These are phyloP conservation scores for Phaffia rhodozyma DNA, from an alignment of 1,284 basidiomycete genomes.

Conservation along the genomic window DNA sequence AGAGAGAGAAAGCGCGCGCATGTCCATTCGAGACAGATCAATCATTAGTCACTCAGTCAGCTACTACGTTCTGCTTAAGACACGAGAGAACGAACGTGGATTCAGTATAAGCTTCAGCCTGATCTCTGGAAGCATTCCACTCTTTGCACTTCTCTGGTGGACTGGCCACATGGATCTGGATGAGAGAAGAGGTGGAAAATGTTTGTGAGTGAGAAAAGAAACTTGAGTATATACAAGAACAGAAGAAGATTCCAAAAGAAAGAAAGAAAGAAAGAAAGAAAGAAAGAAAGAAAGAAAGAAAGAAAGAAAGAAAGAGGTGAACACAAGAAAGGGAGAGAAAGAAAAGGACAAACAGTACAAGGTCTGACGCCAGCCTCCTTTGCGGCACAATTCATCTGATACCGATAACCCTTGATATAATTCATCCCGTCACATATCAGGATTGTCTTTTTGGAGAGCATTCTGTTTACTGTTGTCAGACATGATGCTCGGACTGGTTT, in stretches of 20 bases:
- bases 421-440: slow-evolving; percentile 84
- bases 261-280: no score
- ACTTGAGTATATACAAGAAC: no score
- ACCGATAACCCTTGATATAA: slow-evolving; percentile 95
- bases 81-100: slow-evolving; percentile 51
- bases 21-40: neutral
- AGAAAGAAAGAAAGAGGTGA: neutral
- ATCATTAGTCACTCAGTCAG: slow-evolving; percentile 4
- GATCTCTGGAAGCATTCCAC: slow-evolving; percentile 54
- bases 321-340: neutral
- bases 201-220: neutral
- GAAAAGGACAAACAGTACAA: slow-evolving; percentile 59
- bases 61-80: neutral
- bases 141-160: slow-evolving; percentile 61
- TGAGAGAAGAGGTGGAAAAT: neutral
- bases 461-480: slow-evolving; percentile 73
- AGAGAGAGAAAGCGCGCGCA: no score
- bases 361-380: slow-evolving; percentile 73
- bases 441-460: slow-evolving; percentile 58
- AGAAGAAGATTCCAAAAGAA: no score
- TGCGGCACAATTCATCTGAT: slow-evolving; percentile 94
- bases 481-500: slow-evolving; percentile 78
- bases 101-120: slow-evolving; percentile 46
- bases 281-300: no score
- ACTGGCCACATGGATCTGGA: slow-evolving; percentile 51